Conservation (phyloP, 148 eudicot species). For the Linanthus parryae region DNA sequence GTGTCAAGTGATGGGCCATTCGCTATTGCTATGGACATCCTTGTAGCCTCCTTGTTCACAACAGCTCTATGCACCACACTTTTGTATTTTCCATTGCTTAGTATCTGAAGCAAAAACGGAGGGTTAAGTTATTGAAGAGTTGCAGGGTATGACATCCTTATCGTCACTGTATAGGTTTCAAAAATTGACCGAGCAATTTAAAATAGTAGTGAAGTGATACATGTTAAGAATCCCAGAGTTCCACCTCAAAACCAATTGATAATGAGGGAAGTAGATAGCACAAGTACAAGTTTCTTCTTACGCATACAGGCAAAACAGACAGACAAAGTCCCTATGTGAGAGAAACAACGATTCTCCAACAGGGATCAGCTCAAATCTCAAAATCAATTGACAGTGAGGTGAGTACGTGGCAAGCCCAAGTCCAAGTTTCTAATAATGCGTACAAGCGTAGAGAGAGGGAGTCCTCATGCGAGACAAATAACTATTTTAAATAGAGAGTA, state of each 20-base stretch:
- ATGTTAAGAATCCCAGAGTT: neutral
- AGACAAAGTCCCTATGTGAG: no score
- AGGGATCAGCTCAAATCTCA: no score
- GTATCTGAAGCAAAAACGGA: constrained; percentile 33
- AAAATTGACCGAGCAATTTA: neutral
- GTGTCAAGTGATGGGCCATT: constrained; percentile 15
- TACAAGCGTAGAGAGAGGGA: neutral
- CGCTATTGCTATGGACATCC: constrained; percentile 44
- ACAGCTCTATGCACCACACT: constrained; percentile 61
- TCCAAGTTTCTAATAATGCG: neutral
- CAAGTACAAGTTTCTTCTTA: no score
- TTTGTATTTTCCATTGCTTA: constrained; percentile 83
- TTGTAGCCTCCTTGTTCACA: constrained; percentile 59
- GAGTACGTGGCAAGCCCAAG: neutral
- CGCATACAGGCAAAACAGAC: no score
- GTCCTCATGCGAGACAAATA: neutral
- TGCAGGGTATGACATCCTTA: neutral
- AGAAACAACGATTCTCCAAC: no score
- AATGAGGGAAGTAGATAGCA: no score
- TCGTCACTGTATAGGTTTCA: neutral
- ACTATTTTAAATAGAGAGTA: neutral
- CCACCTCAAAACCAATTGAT: no score
- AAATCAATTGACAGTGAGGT: no score
- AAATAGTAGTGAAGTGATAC: neutral
- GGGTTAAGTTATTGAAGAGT: neutral